A percentile compares a stretch with the other conserved stretches of the same genome.
phyloP scores from a whole-genome alignment of 306 rosid species.

The Acacia crassicarpa region DNA sequence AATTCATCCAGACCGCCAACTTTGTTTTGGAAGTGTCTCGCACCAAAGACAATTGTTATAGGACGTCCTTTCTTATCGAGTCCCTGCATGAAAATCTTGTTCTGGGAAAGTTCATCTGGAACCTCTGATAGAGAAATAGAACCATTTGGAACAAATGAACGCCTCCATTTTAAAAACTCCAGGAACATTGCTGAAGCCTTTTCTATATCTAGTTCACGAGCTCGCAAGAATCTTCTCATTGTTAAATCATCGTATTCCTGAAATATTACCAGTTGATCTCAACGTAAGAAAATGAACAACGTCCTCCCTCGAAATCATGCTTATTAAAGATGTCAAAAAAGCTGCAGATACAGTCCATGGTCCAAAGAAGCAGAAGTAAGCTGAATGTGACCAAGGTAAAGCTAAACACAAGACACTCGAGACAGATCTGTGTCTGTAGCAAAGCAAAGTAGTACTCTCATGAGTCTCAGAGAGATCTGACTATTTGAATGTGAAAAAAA shows the following conservation, averaged over 20 bases:
- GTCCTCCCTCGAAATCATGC: not conserved
- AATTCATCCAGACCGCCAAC: slow-evolving; percentile 40
- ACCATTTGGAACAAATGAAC: slow-evolving; percentile 51
- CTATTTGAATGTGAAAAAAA: not conserved
- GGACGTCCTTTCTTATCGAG: slow-evolving; percentile 60
- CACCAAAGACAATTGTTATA: slow-evolving; percentile 37
- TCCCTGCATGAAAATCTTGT: slow-evolving; percentile 55
- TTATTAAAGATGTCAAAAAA: not conserved
- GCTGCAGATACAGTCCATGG: not conserved
- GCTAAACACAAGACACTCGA: not conserved
- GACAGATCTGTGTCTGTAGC: not conserved
- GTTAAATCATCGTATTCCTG: slow-evolving; percentile 55
- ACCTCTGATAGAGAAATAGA: slow-evolving; percentile 42
- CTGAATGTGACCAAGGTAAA: not conserved
- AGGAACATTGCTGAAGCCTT: slow-evolving; percentile 51
- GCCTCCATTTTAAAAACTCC: slow-evolving; percentile 63
- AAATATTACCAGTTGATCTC: not conserved
- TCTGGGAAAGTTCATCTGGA: slow-evolving; percentile 49
- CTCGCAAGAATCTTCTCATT: slow-evolving; percentile 56
- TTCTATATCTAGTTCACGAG: slow-evolving; percentile 52
- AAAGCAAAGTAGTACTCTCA: not conserved
- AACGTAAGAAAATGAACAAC: not conserved
- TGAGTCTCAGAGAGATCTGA: not conserved
- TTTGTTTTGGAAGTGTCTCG: slow-evolving; percentile 56
- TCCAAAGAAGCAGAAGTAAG: not conserved